phyloP scores from a whole-genome alignment of 2,329 filamentous ascomycete species.

The Trichoderma atrobrunneum region DNA sequence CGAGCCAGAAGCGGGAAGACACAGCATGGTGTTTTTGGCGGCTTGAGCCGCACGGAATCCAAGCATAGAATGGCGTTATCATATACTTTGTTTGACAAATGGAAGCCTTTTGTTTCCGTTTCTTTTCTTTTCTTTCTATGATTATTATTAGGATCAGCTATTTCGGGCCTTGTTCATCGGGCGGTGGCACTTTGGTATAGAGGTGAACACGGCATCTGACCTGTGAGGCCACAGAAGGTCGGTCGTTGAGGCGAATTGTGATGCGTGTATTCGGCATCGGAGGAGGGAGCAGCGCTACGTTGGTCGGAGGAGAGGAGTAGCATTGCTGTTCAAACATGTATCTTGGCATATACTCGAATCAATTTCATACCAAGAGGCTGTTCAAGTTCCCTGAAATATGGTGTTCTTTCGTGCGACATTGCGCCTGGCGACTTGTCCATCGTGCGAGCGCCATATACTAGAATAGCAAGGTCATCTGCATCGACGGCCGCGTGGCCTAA shows the following conservation, averaged over 20 bases:
- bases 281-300: neutral
- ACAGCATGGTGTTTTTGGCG: neutral
- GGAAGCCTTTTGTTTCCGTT: neutral
- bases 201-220: neutral
- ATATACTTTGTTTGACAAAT: neutral
- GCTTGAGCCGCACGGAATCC: neutral
- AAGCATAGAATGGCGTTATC: slow-evolving; percentile 17
- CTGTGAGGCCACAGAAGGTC: neutral
- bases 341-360: neutral
- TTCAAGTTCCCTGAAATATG: neutral
- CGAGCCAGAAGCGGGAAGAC: neutral
- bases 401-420: neutral
- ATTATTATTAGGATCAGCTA: neutral
- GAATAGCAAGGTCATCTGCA: neutral
- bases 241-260: neutral
- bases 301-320: neutral
- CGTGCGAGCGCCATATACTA: neutral
- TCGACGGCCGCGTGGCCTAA: slow-evolving; percentile 36
- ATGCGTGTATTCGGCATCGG: neutral
- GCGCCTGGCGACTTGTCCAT: neutral
- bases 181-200: neutral
- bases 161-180: neutral
- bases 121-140: neutral
- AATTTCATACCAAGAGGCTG: neutral
- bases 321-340: neutral